Evolutionary conservation across 805 yeast species (phyloP), one percentile per base, ranked within the genome.

Genomic region (Myxozyma udenii): DNA sequence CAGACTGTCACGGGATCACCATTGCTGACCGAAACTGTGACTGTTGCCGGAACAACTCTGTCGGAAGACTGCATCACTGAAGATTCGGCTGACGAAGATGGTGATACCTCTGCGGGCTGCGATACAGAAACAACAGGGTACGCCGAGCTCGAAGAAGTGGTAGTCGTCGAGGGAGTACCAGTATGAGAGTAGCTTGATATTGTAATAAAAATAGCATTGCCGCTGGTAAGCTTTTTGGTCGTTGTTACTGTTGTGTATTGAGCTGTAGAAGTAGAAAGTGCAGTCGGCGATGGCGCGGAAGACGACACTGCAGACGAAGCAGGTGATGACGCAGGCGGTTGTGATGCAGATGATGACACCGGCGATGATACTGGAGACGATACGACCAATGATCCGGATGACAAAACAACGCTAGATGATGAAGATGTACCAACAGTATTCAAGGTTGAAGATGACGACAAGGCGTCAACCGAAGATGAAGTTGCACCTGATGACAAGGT

Each of bases 391-490:
- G 43, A 4, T n/a, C 25, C 43, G 5, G 35, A 2, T 3, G 37
- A 30, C 9, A 16, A 5, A 41, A 37, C 4, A n/a, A n/a, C n/a
- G n/a, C n/a, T n/a, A 37, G 47, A 3, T 9, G 44, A 11, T 41
- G 46, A 33, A 33, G 50, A 30, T n/a, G 26, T 39, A n/a, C 26
- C 25, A 25, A n/a, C 46, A 12, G 42, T n/a, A 26, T 28, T 28
- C 3, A 11, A 16, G 2, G 39, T 4, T 3, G 26, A 5, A 2
- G 48, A 16, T 30, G 35, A 25, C 3, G 48, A 45, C 4, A 45
- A 37, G 18, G 38, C 40, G 4, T 35, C 41, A 3, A 44, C 47
- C 23, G 47, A 41, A 35, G 33, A 44, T 18, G 39, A 18, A 16
- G 21, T 11, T 3, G 47, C 18, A 33, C 41, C n/a, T n/a, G n/a